A percentile compares a stretch with the other conserved stretches of the same genome.
Evolutionary conservation across 169 alveolate species (phyloP).

Genomic region (Neospora caninum): DNA sequence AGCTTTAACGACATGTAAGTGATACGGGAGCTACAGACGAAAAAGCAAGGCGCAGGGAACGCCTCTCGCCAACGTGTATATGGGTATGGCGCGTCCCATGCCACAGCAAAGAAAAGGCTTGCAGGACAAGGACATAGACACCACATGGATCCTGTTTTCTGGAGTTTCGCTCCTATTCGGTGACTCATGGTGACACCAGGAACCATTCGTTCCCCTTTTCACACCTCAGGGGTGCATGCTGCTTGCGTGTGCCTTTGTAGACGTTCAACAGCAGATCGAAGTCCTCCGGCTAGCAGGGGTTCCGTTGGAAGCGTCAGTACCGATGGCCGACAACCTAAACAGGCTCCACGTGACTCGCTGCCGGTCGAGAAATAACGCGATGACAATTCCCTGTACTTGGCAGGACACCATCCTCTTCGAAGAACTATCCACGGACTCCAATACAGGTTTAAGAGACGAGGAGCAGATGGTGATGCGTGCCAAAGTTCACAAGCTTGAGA

Average conservation of each 20-base stretch:
- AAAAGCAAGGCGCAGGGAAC: too few species aligned
- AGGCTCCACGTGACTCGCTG: neutral
- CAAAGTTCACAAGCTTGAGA: slow-evolving; percentile 2
- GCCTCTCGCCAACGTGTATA: too few species aligned
- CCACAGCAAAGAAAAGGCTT: too few species aligned
- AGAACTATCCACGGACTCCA: neutral
- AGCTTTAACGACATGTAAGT: slow-evolving; percentile 11
- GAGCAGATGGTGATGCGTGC: neutral
- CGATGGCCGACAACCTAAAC: neutral
- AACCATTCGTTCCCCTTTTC: too few species aligned
- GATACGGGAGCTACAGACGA: neutral
- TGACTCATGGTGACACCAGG: too few species aligned
- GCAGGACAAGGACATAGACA: too few species aligned
- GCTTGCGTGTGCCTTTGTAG: neutral
- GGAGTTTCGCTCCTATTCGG: too few species aligned
- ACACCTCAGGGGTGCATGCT: neutral
- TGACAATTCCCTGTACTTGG: neutral
- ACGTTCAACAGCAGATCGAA: neutral
- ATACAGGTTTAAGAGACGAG: neutral
- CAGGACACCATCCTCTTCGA: neutral
- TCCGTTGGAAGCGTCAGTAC: slow-evolving; percentile 23
- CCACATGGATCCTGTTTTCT: too few species aligned
- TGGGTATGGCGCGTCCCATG: too few species aligned
- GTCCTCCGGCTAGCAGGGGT: neutral
- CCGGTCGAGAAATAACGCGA: neutral